Evolutionary conservation across 768 basidiomycete genomes (phyloP), one percentile per base, ranked within the genome.

Genomic region (Auriscalpium microsporum): DNA sequence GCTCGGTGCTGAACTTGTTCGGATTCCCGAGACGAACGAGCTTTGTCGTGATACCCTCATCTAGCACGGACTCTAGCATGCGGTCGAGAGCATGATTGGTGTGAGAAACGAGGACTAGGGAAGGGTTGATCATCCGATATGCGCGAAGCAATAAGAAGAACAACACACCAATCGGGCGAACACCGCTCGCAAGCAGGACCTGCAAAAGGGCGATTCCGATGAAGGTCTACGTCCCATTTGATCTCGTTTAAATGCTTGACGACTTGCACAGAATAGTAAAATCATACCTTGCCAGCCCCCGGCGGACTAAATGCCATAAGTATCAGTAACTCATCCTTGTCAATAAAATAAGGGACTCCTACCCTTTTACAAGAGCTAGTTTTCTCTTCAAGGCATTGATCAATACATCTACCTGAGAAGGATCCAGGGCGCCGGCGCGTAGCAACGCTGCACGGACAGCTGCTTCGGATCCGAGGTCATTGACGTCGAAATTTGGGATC

Each of bases 41-140:
- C 38, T 80, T 78, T 0, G 70, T 66, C 0, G 87, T 88, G 58
- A 90, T 87, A 0, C 68, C 65, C 0, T 77, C 78, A 59, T 90
- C 84, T 1, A 90, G 73, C 3, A 89, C 78, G 0, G 80, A 80
- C 4, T 69, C 71, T 2, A 90, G 69, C 70, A 90, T 77, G 58
- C 88, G 85, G 55, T 90, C 87, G 3, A 90, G 73, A 0, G 88
- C 88, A 45, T 90, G 89, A 59, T 90, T 90, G 0, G 88, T 90
- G 68, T 82, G 87, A 0, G 87, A 77, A 28, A 82, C 75, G 60
- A 83, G 69, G 3, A 76, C 65, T 65, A 53, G 19, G 48, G 7
- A 28, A 2, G 28, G 5, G 28, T 28, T 28, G 28, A 7, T 1
- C 2, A 28, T 28, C 28, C 28, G 28, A 28, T 28, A 28, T 28